These are phyloP conservation scores for Podila minutissima DNA, from an alignment of 192 early-diverging fungal genomes.

Conservation along the genomic window DNA sequence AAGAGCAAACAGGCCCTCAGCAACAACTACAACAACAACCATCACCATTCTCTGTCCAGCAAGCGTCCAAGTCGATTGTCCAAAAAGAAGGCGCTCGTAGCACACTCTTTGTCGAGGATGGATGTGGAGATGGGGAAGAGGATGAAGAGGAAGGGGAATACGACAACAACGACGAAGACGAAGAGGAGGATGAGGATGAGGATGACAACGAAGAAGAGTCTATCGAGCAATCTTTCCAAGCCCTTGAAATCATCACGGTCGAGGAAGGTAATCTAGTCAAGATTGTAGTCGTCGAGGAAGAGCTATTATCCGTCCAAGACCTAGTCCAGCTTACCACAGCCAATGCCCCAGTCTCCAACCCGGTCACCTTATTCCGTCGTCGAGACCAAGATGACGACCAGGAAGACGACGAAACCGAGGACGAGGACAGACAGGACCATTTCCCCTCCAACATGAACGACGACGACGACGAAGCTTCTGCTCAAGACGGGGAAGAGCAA, in stretches of 20 bases:
- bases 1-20: not conserved
- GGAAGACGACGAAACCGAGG: not conserved
- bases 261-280: not conserved
- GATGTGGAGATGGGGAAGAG: not conserved
- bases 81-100: not conserved
- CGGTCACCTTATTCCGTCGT: not conserved
- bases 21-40: constrained; percentile 2
- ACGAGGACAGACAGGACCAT: constrained; percentile 22
- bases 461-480: not conserved
- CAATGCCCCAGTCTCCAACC: not conserved
- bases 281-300: not conserved
- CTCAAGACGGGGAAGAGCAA: not conserved
- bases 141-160: not conserved
- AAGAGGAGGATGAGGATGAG: not conserved
- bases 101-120: no score
- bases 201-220: not conserved
- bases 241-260: not conserved
- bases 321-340: not conserved
- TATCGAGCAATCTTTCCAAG: not conserved
- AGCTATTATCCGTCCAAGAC: not conserved
- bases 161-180: not conserved
- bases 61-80: not conserved
- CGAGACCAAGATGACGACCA: not conserved
- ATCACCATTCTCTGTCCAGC: not conserved
- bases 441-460: constrained; percentile 7